Percentiles rank a stretch among this genome's conserved stretches.
phyloP scores from a whole-genome alignment of 805 yeast genomes.

The Wickerhamomyces mucosus region DNA sequence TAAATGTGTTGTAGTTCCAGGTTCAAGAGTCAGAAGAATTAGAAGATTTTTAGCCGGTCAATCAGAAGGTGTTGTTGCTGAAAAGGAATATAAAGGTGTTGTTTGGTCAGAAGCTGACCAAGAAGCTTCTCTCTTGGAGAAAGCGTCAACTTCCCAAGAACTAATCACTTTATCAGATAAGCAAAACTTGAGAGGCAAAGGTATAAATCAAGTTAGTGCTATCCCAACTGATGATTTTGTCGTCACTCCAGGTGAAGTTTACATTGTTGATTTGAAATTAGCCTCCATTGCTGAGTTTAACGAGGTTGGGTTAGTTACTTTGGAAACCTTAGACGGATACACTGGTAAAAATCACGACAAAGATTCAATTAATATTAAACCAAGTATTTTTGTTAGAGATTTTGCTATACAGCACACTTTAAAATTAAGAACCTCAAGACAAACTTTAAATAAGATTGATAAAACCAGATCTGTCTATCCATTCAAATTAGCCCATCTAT shows the following conservation, averaged over 20 bases:
- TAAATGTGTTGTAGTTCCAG: conserved; percentile 83
- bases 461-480: conserved; percentile 79
- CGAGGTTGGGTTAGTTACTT: conserved; percentile 59
- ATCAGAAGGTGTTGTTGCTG: conserved; percentile 85
- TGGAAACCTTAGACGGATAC: conserved; percentile 55
- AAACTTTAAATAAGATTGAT: conserved; percentile 61
- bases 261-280: conserved; percentile 75
- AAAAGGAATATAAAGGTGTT: conserved; percentile 87
- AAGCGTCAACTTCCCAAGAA: conserved; percentile 30
- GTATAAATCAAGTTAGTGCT: conserved; percentile 39
- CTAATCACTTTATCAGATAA: conserved; percentile 28
- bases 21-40: conserved; percentile 83
- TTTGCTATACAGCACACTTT: conserved; percentile 73
- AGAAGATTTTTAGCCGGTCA: conserved; percentile 95
- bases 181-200: conserved; percentile 23
- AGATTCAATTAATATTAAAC: conserved; percentile 43
- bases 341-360: conserved; percentile 52
- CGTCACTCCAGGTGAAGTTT: conserved; percentile 77
- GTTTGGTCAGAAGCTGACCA: conserved; percentile 80
- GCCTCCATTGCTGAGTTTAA: conserved; percentile 47
- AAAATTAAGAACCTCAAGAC: conserved; percentile 66
- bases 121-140: conserved; percentile 46
- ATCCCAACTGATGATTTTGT: conserved; percentile 69
- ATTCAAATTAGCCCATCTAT: conserved; percentile 71
- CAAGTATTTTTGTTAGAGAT: conserved; percentile 77